These are phyloP conservation scores for Fusarium bulbicola DNA, from an alignment of 2,329 filamentous ascomycete genomes.

Conservation along the genomic window DNA sequence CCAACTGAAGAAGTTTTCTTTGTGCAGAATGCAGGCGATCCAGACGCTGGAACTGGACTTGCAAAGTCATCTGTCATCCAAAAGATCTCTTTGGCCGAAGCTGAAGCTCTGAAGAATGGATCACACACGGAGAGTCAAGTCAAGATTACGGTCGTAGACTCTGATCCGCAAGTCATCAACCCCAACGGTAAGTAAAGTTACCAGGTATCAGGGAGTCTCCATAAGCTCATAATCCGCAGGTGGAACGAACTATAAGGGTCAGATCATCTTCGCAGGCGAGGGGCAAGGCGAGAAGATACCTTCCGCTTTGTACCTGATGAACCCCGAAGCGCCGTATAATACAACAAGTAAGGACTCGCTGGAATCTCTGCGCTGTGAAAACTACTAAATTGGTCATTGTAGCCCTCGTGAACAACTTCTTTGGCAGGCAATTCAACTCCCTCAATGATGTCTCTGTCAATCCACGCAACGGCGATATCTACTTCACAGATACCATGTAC, in stretches of 20 bases:
- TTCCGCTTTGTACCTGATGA: conserved; percentile 40
- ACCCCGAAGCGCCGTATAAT: conserved; percentile 56
- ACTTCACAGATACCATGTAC: conserved; percentile 71
- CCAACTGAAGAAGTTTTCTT: conserved; percentile 64
- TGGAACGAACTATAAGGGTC: conserved; percentile 59
- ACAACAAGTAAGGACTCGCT: conserved; percentile 50
- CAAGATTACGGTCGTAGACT: conserved; percentile 52
- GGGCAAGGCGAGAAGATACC: conserved; percentile 55
- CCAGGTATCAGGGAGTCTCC: accelerated
- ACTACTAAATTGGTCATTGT: background rate
- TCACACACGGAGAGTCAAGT: conserved; percentile 45
- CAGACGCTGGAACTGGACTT: conserved; percentile 58
- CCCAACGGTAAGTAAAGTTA: conserved; percentile 53
- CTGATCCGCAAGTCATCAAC: conserved; percentile 57
- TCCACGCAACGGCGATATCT: conserved; percentile 64
- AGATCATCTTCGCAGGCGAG: conserved; percentile 60
- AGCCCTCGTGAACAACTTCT: conserved; percentile 67
- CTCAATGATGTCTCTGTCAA: conserved; percentile 67
- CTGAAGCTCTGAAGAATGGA: conserved; percentile 42
- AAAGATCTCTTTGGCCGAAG: conserved; percentile 59
- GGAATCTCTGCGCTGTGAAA: accelerated
- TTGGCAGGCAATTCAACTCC: conserved; percentile 68
- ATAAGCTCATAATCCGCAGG: conserved; percentile 43
- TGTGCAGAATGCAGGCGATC: conserved; percentile 60
- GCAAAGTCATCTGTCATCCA: conserved; percentile 61